Conservation (phyloP, 108 stramenopile genomes). For the Licmophora abbreviata region DNA sequence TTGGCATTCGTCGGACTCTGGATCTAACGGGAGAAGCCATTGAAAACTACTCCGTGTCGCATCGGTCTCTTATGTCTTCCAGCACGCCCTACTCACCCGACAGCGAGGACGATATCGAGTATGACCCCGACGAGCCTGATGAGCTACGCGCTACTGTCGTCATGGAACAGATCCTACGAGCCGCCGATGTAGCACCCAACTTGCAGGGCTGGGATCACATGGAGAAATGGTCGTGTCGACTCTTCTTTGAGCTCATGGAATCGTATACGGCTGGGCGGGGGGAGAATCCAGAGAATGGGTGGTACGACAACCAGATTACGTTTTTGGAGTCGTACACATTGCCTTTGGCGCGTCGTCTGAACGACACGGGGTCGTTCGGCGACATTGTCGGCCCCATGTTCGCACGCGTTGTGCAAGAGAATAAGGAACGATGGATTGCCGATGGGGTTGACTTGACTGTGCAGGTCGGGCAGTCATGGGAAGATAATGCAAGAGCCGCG, state of each 20-base stretch:
- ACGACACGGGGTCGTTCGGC: conserved; percentile 61
- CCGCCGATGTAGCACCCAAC: conserved; percentile 66
- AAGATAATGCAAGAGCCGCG: neutral
- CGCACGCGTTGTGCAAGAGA: conserved; percentile 21
- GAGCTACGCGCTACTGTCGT: conserved; percentile 61
- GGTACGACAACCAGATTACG: conserved; percentile 74
- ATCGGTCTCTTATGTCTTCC: neutral
- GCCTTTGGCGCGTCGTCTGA: conserved; percentile 55
- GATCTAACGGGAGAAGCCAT: conserved; percentile 68
- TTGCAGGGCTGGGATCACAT: conserved; percentile 68
- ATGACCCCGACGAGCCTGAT: conserved; percentile 45
- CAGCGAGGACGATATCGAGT: conserved; percentile 7
- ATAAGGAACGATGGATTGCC: conserved; percentile 32
- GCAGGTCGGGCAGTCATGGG: conserved; percentile 15
- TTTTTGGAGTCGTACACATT: conserved; percentile 70
- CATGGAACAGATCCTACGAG: conserved; percentile 59
- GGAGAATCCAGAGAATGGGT: conserved; percentile 45
- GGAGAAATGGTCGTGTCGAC: conserved; percentile 47
- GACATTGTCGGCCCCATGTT: conserved; percentile 28
- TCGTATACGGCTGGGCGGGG: conserved; percentile 37
- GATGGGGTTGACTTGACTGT: conserved; percentile 32
- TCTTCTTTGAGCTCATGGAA: conserved; percentile 59
- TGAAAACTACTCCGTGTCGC: conserved; percentile 27
- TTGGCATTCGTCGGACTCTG: conserved; percentile 64
- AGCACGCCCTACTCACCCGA: neutral